Evolutionary conservation across 1,284 basidiomycete species (phyloP).

Genomic region (Fistulina hepatica): DNA sequence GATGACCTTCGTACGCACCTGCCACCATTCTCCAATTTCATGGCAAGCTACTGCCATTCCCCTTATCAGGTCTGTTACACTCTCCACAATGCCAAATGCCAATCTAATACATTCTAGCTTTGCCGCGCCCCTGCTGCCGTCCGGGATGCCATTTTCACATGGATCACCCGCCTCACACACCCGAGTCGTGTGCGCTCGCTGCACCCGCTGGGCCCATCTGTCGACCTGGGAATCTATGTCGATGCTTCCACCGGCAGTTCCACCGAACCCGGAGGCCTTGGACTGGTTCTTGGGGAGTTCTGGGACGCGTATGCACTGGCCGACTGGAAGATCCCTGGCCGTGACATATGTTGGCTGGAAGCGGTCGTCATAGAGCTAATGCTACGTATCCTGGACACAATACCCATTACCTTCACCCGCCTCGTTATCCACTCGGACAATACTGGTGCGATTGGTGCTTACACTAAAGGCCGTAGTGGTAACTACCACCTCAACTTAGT

Average conservation of each 20-base stretch:
- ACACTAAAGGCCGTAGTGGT: constrained; percentile 14
- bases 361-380: constrained; percentile 23
- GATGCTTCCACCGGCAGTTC: constrained; percentile 8
- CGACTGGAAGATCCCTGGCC: constrained; percentile 19
- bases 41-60: too few relatives aligned
- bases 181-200: constrained; percentile 4
- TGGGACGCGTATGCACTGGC: constrained; percentile 11
- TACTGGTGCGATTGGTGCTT: constrained; percentile 29
- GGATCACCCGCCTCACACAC: constrained; percentile 11
- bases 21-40: constrained; percentile 15
- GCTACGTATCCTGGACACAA: constrained; percentile 14
- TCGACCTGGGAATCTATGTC: constrained; percentile 15
- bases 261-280: constrained; percentile 15
- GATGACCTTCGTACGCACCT: constrained; percentile 5
- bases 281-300: neutral
- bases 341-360: constrained; percentile 30
- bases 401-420: constrained; percentile 11
- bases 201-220: neutral
- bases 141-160: constrained; percentile 18
- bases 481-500: constrained; percentile 14
- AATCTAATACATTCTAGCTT: too few relatives aligned
- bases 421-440: constrained; percentile 30
- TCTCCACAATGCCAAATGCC: too few relatives aligned
- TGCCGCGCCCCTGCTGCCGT: constrained; percentile 10
- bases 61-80: too few relatives aligned